Percentiles rank a stretch among this genome's conserved stretches.
Conservation (phyloP, 805 yeast species). For the Wickerhamomyces ciferrii region DNA sequence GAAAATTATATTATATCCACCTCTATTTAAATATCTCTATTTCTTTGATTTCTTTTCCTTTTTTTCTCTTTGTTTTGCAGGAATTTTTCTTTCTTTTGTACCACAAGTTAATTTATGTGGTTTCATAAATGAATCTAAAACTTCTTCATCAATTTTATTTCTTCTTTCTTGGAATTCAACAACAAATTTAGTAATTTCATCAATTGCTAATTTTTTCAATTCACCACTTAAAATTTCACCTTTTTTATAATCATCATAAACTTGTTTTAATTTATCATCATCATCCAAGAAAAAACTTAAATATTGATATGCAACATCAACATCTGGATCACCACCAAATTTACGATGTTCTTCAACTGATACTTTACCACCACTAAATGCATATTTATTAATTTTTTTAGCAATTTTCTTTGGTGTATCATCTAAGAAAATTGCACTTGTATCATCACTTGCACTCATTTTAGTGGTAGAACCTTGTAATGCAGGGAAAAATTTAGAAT, state of each 20-base stretch:
- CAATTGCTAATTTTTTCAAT: constrained; percentile 83
- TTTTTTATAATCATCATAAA: constrained; percentile 59
- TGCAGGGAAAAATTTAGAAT: constrained; percentile 97
- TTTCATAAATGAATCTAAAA: constrained; percentile 67
- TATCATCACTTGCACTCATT: constrained; percentile 93
- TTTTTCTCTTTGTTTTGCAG: constrained; percentile 50
- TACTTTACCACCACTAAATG: constrained; percentile 91
- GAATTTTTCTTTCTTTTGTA: constrained; percentile 64
- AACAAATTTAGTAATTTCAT: constrained; percentile 74
- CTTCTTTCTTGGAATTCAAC: constrained; percentile 78
- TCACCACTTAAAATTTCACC: constrained; percentile 92
- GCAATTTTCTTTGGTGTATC: constrained; percentile 90
- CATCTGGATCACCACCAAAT: constrained; percentile 90
- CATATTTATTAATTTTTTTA: constrained; percentile 93
- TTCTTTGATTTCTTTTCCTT: constrained; percentile 23
- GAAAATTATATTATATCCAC: neutral
- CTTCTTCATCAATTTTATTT: constrained; percentile 53
- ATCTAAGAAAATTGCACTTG: constrained; percentile 90
- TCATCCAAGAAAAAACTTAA: constrained; percentile 85
- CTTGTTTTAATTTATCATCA: constrained; percentile 65
- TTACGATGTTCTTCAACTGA: constrained; percentile 86
- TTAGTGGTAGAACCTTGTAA: constrained; percentile 93
- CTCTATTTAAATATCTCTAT: neutral
- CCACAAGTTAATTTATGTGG: constrained; percentile 83
- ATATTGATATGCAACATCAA: constrained; percentile 94